Base-by-base conservation (phyloP, 306 rosid genomes). In the Quercus variabilis region DNA sequence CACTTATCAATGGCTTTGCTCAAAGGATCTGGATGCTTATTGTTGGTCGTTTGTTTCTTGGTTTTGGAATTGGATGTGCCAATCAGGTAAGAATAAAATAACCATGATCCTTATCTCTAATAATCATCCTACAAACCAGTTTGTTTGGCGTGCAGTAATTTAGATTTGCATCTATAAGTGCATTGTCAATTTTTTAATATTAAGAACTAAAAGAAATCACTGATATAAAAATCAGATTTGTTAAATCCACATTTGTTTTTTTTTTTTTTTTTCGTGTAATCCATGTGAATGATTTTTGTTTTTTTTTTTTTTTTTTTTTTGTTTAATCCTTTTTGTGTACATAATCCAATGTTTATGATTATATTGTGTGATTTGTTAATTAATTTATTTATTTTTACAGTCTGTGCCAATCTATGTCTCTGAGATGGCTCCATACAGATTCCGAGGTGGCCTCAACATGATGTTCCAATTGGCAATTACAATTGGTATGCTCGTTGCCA, bases 61-160 rank as follows among this genome's bases (percentile, higher is more conserved):
- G 97, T 74, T 92, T 92, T n/a, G 97, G 94, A 12, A 90, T 94
- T 49, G 98, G 98, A 20, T 90, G 85, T 49, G 90, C 96, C 75
- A 94, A 92, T 83, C 94, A 89, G 92, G 98, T 91, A 57, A 11
- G 71, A 51, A 21, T 54, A 30, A 51, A 59, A 10, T 76, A 60
- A 25, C 71, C 11, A 69, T 17, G 2, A 18, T 19, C 26, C 33
- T 5, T 15, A 11, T 28, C 11, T 41, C 13, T 9, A 35, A 5
- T 12, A 6, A n/a, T 14, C 20, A 3, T 52, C 46, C 2, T 8
- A 38, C 17, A 60, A 7, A 41, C 25, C 58, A 28, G 19, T 11
- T 49, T 13, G 54, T 49, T 49, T 49, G 54, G 54, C 12, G 5
- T 49, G 4, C 13, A 49, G 12, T 41, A 8, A 49, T 49, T 49